These are phyloP conservation scores for Letharia lupina DNA, from an alignment of 495 filamentous ascomycete species.

Conservation along the genomic window DNA sequence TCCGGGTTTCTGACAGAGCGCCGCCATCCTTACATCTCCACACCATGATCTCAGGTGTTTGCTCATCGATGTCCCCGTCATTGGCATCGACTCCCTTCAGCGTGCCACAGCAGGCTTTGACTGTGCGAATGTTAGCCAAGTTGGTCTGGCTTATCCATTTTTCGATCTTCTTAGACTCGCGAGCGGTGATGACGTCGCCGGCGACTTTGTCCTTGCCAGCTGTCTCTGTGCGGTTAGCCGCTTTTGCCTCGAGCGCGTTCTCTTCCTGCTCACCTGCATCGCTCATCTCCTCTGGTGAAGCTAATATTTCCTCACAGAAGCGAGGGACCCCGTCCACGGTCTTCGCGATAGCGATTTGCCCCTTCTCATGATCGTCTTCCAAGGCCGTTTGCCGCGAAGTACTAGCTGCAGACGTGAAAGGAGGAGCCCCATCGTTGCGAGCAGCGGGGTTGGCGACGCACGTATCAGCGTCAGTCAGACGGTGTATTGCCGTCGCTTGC, in stretches of 20 bases:
- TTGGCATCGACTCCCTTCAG: not conserved
- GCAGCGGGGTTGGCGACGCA: not conserved
- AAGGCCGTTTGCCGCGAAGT: not conserved
- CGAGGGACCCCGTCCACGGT: not conserved
- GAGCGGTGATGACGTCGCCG: not conserved
- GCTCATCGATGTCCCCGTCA: not conserved
- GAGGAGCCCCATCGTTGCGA: not conserved
- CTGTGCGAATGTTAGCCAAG: not conserved
- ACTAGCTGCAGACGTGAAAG: not conserved
- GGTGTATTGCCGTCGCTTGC: no score
- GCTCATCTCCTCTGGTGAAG: not conserved
- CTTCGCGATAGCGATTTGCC: no score
- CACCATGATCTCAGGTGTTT: not conserved
- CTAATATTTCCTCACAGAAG: not conserved
- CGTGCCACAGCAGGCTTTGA: not conserved
- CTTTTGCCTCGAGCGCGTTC: not conserved
- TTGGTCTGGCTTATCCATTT: not conserved
- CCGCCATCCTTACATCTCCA: not conserved
- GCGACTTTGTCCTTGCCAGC: not conserved
- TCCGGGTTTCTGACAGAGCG: not conserved
- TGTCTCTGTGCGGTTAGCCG: not conserved
- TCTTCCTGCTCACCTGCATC: not conserved
- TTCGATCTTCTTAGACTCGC: not conserved
- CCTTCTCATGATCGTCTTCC: not conserved
- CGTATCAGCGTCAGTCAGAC: not conserved